Base-by-base conservation (phyloP, 192 early-diverging fungal genomes). In the Backusella luteola region DNA sequence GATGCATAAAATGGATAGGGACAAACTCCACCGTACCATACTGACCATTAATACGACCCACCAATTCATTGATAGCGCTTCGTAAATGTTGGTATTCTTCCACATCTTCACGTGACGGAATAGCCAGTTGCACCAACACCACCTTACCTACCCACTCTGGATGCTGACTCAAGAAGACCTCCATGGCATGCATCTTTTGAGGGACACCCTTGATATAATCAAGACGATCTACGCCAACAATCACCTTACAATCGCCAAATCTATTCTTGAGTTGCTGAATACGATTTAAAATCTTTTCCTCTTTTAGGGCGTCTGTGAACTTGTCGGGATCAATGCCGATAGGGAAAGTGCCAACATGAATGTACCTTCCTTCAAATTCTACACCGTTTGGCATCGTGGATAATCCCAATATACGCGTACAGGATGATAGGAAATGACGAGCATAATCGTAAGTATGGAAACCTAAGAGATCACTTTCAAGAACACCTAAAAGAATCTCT, bases 201-300 rank as follows among this genome's bases (percentile, higher is more conserved):
- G 98, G 98, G 23, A 99, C 96, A 63, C 98, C 98, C 87, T 99
- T 99, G 87, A 99, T 99, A 82, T 99, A 99, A 84, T 99, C 98
- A 49, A 99, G 87, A 39, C 98, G 90, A 80, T 99, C 98, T 1
- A 99, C 97, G 17, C 98, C 97, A 1, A 99, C 94, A 81, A 99
- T 93, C 9, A 99, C 83, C 79, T 95, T 94, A 39, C 89, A 89
- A 19, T 93, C 96, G 63, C 89, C 87, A 78, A 99, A 99, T 77
- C 92, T 91, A 56, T 89, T 88, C 78, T 94, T 88, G n/a, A 99
- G 83, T 67, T 88, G 83, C 14, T 86, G 83, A 77, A 99, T 98
- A 34, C 98, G 89, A 38, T 85, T 52, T 74, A 88, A 81, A 77
- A 99, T 92, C 3, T 81, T 77, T 6, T 80, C 79, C 0, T 92